Percentiles rank a stretch among this genome's conserved stretches.
Evolutionary conservation across 1,139 yeast genomes (phyloP).

Genomic region (Kodamaea sp.): DNA sequence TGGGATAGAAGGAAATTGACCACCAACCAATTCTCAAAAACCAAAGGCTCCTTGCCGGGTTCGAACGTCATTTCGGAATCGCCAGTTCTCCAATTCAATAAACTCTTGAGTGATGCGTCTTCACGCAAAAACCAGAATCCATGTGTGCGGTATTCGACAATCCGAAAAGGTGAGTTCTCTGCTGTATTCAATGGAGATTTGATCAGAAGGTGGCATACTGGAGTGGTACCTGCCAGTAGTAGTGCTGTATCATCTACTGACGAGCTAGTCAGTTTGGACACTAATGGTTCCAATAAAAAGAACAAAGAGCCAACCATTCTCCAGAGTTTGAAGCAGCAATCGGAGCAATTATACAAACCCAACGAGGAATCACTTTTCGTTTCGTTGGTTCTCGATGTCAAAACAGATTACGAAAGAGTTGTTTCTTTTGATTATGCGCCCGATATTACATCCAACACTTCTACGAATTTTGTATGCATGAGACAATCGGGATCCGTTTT

Average conservation of each 20-base stretch:
- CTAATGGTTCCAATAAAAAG: slow-evolving; percentile 1
- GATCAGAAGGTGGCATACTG: slow-evolving; percentile 81
- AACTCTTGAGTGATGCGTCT: slow-evolving; percentile 64
- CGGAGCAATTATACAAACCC: slow-evolving; percentile 37
- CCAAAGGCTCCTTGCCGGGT: slow-evolving; percentile 12
- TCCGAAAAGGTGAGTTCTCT: slow-evolving; percentile 72
- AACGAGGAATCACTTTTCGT: slow-evolving; percentile 66
- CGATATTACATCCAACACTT: slow-evolving; percentile 44
- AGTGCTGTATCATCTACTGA: slow-evolving; percentile 5
- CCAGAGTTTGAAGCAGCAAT: slow-evolving; percentile 35
- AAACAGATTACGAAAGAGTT: slow-evolving; percentile 78
- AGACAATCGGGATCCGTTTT: slow-evolving; percentile 87
- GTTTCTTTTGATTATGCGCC: slow-evolving; percentile 83
- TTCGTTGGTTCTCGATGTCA: slow-evolving; percentile 71
- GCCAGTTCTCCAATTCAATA: slow-evolving; percentile 68
- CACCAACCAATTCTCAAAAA: slow-evolving; percentile 17
- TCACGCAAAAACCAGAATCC: slow-evolving; percentile 62
- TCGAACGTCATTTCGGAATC: slow-evolving; percentile 41
- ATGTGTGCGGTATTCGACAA: slow-evolving; percentile 71
- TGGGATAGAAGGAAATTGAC: slow-evolving; percentile 82
- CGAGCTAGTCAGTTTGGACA: neutral
- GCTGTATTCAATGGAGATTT: slow-evolving; percentile 78
- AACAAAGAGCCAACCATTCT: slow-evolving; percentile 13
- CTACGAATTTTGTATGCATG: slow-evolving; percentile 75
- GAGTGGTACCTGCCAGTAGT: slow-evolving; percentile 50